A percentile compares a stretch with the other conserved stretches of the same genome.
phyloP scores from a whole-genome alignment of 2,329 filamentous ascomycete species.

The Fusarium albosuccineum region DNA sequence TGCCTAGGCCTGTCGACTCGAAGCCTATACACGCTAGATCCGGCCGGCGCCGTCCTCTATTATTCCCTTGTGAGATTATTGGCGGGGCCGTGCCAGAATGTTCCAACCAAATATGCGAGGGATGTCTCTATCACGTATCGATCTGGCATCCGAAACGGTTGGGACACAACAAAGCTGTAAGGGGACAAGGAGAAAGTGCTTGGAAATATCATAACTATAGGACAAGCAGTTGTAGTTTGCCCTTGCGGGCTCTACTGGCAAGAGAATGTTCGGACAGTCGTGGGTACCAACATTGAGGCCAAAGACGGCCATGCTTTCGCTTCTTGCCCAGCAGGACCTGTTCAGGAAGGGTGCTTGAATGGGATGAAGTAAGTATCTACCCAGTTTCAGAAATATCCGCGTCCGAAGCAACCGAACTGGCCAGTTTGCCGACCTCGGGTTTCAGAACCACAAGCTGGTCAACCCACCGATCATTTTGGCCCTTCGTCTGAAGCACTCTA shows the following conservation, averaged over 20 bases:
- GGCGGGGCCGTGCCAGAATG: slow-evolving; percentile 60
- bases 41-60: slow-evolving; percentile 59
- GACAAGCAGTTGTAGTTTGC: too few relatives aligned
- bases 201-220: slow-evolving; percentile 34
- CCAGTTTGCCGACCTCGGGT: not conserved
- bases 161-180: slow-evolving; percentile 55
- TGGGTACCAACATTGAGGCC: too few relatives aligned
- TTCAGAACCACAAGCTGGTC: slow-evolving; percentile 10
- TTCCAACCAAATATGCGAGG: slow-evolving; percentile 61
- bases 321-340: not conserved
- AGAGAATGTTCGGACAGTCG: too few relatives aligned
- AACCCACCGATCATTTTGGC: slow-evolving; percentile 6
- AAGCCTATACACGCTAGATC: slow-evolving; percentile 57
- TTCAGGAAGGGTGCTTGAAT: not conserved
- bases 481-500: not conserved
- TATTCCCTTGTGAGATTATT: slow-evolving; percentile 67
- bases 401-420: not conserved
- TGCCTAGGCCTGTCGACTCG: slow-evolving; percentile 62
- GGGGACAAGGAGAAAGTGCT: slow-evolving; percentile 54
- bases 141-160: slow-evolving; percentile 50
- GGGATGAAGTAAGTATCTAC: not conserved
- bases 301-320: not conserved
- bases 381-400: not conserved
- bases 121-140: slow-evolving; percentile 62
- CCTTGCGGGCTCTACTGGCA: too few relatives aligned